Conservation (phyloP, 306 rosid species). For the Acacia acuminata region DNA sequence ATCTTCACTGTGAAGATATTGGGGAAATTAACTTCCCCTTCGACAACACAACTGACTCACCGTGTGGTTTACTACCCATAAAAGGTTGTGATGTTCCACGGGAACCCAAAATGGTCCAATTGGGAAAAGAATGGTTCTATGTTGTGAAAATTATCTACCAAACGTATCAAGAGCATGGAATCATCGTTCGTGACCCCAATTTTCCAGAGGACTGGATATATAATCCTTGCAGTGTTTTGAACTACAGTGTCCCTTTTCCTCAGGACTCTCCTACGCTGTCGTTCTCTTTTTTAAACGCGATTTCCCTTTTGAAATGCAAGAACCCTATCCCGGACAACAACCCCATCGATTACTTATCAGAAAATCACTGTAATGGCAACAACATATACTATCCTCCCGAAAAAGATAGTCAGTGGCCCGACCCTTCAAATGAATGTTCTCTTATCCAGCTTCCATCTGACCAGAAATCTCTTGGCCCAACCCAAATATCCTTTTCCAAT, state of each 20-base stretch:
- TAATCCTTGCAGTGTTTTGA: background rate
- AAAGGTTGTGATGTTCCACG: background rate
- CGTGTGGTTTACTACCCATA: background rate
- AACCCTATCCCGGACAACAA: fast-evolving
- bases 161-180: too few relatives aligned
- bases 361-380: background rate
- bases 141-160: background rate
- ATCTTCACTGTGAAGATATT: background rate
- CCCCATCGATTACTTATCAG: background rate
- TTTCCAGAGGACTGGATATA: background rate
- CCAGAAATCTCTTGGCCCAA: background rate
- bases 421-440: background rate
- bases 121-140: background rate
- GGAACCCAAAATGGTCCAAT: background rate
- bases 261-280: background rate
- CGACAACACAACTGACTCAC: background rate
- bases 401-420: background rate
- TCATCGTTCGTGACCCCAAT: background rate
- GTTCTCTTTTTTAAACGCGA: background rate
- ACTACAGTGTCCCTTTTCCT: background rate
- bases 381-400: background rate
- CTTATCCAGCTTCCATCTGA: background rate
- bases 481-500: background rate
- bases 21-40: background rate
- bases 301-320: background rate